Evolutionary conservation across 495 filamentous ascomycete genomes (phyloP).

Genomic region (Penicillium waksmanii): DNA sequence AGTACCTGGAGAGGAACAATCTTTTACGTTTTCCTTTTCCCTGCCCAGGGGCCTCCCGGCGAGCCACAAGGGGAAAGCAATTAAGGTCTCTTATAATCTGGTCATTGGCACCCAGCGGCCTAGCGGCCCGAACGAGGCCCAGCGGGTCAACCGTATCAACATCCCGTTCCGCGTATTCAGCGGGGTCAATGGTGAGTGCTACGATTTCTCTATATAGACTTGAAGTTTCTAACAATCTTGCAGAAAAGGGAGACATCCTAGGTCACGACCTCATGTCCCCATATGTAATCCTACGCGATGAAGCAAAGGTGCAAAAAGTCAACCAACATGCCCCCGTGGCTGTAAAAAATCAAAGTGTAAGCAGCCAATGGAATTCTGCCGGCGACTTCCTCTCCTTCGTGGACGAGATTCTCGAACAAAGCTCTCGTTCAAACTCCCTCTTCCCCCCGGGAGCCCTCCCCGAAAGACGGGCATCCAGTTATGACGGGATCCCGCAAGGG

Average conservation of each 20-base stretch:
- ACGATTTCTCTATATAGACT: neutral
- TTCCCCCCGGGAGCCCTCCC: conserved; percentile 72
- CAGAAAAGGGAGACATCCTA: conserved; percentile 67
- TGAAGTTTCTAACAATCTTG: conserved; percentile 25
- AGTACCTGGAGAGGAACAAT: conserved; percentile 84
- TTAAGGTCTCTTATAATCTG: conserved; percentile 90
- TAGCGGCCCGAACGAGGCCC: conserved; percentile 73
- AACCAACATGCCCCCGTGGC: conserved; percentile 23
- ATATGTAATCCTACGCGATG: conserved; percentile 86
- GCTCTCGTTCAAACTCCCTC: conserved; percentile 53
- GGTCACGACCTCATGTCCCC: conserved; percentile 92
- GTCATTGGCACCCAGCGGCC: conserved; percentile 91
- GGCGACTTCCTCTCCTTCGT: conserved; percentile 77
- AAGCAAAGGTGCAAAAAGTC: conserved; percentile 60
- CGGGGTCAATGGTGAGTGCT: conserved; percentile 70
- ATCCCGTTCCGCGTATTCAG: conserved; percentile 94
- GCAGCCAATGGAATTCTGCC: conserved; percentile 45
- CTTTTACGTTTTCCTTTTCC: conserved; percentile 82
- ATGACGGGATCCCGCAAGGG: conserved; percentile 37
- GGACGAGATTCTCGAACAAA: conserved; percentile 71
- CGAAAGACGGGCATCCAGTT: conserved; percentile 51
- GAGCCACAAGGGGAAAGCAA: conserved; percentile 87
- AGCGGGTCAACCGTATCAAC: conserved; percentile 85
- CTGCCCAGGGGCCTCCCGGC: conserved; percentile 87
- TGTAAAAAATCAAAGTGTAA: conserved; percentile 45